Base-by-base conservation (phyloP, 2,329 filamentous ascomycete genomes). In the Sporothrix inflata region DNA sequence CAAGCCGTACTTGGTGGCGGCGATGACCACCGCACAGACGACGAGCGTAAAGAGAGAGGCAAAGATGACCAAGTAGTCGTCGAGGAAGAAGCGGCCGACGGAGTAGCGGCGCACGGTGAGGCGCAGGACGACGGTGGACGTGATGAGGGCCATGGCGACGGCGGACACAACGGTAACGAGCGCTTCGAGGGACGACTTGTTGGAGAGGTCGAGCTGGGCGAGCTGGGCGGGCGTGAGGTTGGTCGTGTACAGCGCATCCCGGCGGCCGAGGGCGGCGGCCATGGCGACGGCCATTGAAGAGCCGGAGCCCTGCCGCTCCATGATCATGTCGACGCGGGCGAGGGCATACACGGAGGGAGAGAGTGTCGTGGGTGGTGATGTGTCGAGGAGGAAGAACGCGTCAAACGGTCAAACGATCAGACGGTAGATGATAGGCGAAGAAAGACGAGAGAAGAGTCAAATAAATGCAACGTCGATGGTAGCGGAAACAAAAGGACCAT, bases 11-110 rank as follows among this genome's bases (percentile, higher is more conserved):
- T 71, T 30, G 0, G 75, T 75, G 0, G 77, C 77, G 0, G 69
- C 65, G 0, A 78, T 53, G 1, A 75, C 72, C 1, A 74, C 74
- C 3, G 76, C 57, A 45, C 74, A 74, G 11, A 75, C 71, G 1
- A 76, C 72, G 2, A 78, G 38, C 4, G 75, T 77, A 19, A 76
- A 78, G 11, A 75, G 2, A 0, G 76, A 71, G 0, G 77, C 77
- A 1, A 78, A 42, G 14, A 77, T 72, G 66, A 76, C 69, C 12
- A 78, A 73, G 34, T 70, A 69, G 65, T 78, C 77, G 34, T 78
- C 77, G 16, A 75, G 40, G 14, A 78, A 76, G 61, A 78, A 75
- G 5, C 73, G 74, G 45, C 73, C 67, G 4, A 73, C 74, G 34
- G 74, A 74, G 67, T 55, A 72, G 6, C 69, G 73, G 16, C 77